Conservation (phyloP, 345 rosid genomes). For the Hevea brasiliensis region DNA sequence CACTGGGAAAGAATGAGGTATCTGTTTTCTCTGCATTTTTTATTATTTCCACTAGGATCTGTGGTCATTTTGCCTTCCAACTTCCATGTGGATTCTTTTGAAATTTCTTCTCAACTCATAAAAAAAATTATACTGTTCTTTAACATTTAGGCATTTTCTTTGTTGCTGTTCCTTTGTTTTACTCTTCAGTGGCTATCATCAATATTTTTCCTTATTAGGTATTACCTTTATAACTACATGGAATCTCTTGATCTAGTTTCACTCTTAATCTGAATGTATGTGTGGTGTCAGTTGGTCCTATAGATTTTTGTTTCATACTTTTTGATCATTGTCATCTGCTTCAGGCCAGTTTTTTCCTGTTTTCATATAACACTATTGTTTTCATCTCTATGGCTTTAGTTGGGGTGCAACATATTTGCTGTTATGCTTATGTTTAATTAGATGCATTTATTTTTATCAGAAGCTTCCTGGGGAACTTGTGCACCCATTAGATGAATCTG, state of each 20-base stretch:
- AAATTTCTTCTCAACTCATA: not conserved
- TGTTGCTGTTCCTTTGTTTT: not conserved
- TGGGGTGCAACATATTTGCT: not conserved
- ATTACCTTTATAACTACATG: not conserved
- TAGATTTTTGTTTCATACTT: not conserved
- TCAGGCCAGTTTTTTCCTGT: not conserved
- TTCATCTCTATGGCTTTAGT: not conserved
- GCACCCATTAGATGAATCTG: slow-evolving; percentile 29
- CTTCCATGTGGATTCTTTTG: not conserved
- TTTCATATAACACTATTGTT: not conserved
- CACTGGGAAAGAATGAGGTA: slow-evolving; percentile 60
- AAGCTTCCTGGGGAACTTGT: slow-evolving; percentile 49
- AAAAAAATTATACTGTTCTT: not conserved
- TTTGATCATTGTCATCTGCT: not conserved
- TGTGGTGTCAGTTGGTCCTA: not conserved
- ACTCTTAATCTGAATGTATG: not conserved
- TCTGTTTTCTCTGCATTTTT: slow-evolving; percentile 9
- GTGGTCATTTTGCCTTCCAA: slow-evolving; percentile 3
- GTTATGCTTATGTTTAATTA: not conserved
- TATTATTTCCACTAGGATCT: slow-evolving; percentile 2
- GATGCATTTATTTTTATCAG: slow-evolving; percentile 31
- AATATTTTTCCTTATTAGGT: not conserved
- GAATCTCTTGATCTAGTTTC: not conserved
- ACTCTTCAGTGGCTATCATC: not conserved
- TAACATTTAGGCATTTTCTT: slow-evolving; percentile 1